Evolutionary conservation across 176 grass and related monocot genomes (phyloP).

Genomic region (Musa beccarii): DNA sequence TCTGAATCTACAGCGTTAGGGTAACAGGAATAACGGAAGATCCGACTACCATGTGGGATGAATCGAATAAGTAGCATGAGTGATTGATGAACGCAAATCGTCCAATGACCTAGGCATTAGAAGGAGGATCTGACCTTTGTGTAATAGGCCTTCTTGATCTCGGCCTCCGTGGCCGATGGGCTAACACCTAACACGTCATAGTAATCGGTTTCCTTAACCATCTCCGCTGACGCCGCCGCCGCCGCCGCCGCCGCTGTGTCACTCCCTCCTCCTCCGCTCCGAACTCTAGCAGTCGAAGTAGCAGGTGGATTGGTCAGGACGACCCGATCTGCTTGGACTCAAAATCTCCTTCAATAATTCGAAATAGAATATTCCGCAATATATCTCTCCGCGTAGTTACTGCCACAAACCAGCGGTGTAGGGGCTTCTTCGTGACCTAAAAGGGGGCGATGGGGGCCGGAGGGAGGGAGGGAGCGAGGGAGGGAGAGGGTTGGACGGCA

Average conservation of each 20-base stretch:
- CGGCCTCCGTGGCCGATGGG: constrained; percentile 64
- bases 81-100: background rate
- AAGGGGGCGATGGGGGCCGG: background rate
- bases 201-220: constrained; percentile 91
- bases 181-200: constrained; percentile 80
- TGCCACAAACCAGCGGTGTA: background rate
- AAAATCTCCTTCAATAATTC: background rate
- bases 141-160: constrained; percentile 99
- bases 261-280: background rate
- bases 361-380: background rate
- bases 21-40: background rate
- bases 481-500: background rate
- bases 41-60: background rate
- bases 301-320: background rate
- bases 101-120: background rate
- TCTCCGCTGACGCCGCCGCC: constrained; percentile 21
- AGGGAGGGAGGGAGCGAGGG: background rate
- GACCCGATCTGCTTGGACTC: background rate
- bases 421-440: background rate
- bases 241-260: background rate
- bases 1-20: background rate
- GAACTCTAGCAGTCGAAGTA: background rate
- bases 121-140: constrained; percentile 45
- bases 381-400: background rate
- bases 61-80: background rate